Evolutionary conservation across 2,329 filamentous ascomycete species (phyloP), one percentile per base, ranked within the genome.

Genomic region (Apiospora malaysiana): DNA sequence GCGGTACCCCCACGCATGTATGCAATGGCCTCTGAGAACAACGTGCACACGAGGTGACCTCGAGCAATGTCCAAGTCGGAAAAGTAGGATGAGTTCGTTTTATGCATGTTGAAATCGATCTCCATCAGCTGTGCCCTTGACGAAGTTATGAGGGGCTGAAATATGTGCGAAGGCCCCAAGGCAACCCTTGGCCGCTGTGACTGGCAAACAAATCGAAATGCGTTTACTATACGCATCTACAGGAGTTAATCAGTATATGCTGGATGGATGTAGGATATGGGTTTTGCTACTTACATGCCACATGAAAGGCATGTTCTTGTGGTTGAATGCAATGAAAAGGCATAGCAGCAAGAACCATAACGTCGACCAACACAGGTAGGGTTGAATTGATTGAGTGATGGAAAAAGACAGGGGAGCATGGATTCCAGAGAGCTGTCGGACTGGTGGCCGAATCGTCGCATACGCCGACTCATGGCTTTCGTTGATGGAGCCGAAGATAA

Each of bases 91-190:
- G 85, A 88, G 80, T 93, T 93, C 59, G 87, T 90, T 77, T 93
- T 93, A 82, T 93, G 91, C 71, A 92, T 77, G 81, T 93, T 93
- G 83, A 92, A 92, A 79, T 93, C 92, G 75, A 86, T 91, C 79
- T 93, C 91, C 73, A 88, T 82, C 56, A 91, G 81, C 0, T 89
- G 87, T 14, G 90, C 87, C 75, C 87, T 86, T 0, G 89, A 88
- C 37, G 84, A 84, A n/a, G 90, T 89, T 65, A 91, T 88, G 40
- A 89, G 80, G 25, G 91, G 88, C 43, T 87, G 85, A 80, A 93
- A 93, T 68, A 93, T 85, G n/a, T 77, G 49, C 89, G 86, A 82
- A 0, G 86, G 83, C 67, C 80, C 80, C 45, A 82, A 82, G 42
- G 81, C 81, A 69, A 78, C 78, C 69, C 80, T 79, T 82, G 85